Conservation (phyloP, 768 basidiomycete genomes). For the Trametes elegans region DNA sequence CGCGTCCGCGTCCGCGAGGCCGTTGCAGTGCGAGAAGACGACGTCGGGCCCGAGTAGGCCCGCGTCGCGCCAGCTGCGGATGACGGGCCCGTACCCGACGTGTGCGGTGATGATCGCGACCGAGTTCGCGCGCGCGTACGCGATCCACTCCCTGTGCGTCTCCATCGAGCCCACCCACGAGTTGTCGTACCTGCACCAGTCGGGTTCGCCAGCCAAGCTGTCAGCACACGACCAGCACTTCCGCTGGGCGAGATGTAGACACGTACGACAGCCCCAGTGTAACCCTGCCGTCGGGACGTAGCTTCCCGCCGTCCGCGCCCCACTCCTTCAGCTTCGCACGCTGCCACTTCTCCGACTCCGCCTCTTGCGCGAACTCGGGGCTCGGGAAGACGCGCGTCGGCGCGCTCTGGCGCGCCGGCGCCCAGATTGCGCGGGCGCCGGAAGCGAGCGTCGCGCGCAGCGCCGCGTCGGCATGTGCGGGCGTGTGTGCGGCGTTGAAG, state of each 20-base stretch:
- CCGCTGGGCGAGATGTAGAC: too few species aligned
- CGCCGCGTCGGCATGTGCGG: conserved; percentile 25
- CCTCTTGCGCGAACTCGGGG: conserved; percentile 24
- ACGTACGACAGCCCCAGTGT: conserved; percentile 29
- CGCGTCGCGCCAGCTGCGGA: conserved; percentile 24
- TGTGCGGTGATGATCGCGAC: conserved; percentile 29
- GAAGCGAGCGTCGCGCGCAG: conserved; percentile 27
- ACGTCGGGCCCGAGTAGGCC: conserved; percentile 30
- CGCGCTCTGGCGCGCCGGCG: conserved; percentile 27
- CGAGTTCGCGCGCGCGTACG: conserved; percentile 21
- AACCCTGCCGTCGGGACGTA: conserved; percentile 27
- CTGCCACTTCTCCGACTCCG: conserved; percentile 25
- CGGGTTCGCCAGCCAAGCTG: too few species aligned
- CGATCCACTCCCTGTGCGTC: conserved; percentile 24
- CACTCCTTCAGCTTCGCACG: conserved; percentile 23
- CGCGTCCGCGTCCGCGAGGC: conserved; percentile 21
- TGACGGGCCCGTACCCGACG: conserved; percentile 25
- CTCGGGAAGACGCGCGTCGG: conserved; percentile 23
- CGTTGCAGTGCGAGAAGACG: conserved; percentile 32
- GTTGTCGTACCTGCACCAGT: conserved; percentile 27
- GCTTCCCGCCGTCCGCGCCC: conserved; percentile 20
- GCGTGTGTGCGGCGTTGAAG: conserved; percentile 28
- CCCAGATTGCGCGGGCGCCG: conserved; percentile 29
- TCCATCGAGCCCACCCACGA: conserved; percentile 12
- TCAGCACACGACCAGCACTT: too few species aligned